A percentile compares a stretch with the other conserved stretches of the same genome.
phyloP scores from a whole-genome alignment of 495 filamentous ascomycete genomes.

The Aspergillus bridgeri region DNA sequence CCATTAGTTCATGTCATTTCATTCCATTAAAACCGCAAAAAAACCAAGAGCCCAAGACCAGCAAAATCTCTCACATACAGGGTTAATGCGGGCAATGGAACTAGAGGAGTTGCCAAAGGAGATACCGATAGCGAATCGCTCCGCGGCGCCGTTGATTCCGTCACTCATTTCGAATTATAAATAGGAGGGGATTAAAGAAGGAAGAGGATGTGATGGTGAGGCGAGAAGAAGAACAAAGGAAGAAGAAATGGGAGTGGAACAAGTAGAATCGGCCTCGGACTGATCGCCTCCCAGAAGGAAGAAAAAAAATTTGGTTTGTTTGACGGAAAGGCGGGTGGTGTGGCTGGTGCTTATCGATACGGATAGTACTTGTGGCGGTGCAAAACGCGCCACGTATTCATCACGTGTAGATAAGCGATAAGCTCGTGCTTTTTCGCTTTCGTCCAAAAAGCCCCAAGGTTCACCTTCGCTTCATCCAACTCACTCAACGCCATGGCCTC shows the following conservation, averaged over 20 bases:
- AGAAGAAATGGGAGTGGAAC: slow-evolving; percentile 21
- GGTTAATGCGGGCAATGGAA: slow-evolving; percentile 83
- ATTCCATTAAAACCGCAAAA: neutral
- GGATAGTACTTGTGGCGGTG: slow-evolving; percentile 29
- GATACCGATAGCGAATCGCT: slow-evolving; percentile 85
- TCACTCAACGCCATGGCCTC: slow-evolving; percentile 33
- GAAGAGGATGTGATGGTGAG: neutral
- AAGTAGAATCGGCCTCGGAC: slow-evolving; percentile 19
- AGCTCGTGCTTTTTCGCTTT: slow-evolving; percentile 13
- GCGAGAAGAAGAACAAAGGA: neutral
- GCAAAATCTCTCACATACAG: slow-evolving; percentile 39
- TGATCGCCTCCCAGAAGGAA: slow-evolving; percentile 14
- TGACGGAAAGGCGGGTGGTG: slow-evolving; percentile 24
- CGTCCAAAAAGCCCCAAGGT: neutral
- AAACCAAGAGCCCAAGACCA: neutral
- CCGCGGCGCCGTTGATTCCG: slow-evolving; percentile 41
- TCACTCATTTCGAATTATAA: slow-evolving; percentile 51
- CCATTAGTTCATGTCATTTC: slow-evolving; percentile 9
- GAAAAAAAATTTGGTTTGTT: slow-evolving; percentile 27
- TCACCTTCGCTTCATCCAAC: neutral
- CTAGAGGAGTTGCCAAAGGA: slow-evolving; percentile 98
- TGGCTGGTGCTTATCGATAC: slow-evolving; percentile 45
- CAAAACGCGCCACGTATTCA: too few species aligned
- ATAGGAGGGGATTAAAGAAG: slow-evolving; percentile 18
- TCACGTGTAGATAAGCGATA: slow-evolving; percentile 28